A percentile compares a stretch with the other conserved stretches of the same genome.
phyloP scores from a whole-genome alignment of 805 yeast species.

The Wickerhamiella lipophila region DNA sequence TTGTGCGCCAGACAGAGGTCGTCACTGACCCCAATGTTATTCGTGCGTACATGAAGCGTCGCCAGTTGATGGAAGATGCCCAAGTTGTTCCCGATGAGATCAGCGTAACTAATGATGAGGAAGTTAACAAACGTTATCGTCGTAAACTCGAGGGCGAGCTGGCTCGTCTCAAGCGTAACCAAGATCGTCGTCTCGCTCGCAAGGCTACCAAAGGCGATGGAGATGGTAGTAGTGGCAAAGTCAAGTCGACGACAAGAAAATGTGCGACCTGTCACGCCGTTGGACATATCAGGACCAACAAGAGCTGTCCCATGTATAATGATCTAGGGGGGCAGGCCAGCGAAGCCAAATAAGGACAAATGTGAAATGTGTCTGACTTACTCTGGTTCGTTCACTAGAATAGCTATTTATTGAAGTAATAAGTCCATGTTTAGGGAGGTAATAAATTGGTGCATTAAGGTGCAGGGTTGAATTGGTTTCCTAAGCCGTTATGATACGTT shows the following conservation, averaged over 20 bases:
- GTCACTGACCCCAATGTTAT: conserved; percentile 79
- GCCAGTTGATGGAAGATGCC: conserved; percentile 50
- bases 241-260: conserved; percentile 60
- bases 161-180: conserved; percentile 68
- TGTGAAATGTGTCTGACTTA: too few relatives aligned
- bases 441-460: too few relatives aligned
- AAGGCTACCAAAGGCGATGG: conserved; percentile 40
- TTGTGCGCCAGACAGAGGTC: conserved; percentile 67
- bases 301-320: conserved; percentile 78
- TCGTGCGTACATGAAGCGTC: conserved; percentile 64
- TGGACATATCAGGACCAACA: conserved; percentile 89
- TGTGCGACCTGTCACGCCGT: conserved; percentile 93
- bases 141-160: conserved; percentile 70
- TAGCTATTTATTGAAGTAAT: not conserved
- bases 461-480: too few relatives aligned
- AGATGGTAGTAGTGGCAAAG: conserved; percentile 55
- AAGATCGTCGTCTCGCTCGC: conserved; percentile 50
- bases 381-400: not conserved
- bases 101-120: conserved; percentile 69
- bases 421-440: too few relatives aligned
- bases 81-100: conserved; percentile 62
- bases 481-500: too few relatives aligned
- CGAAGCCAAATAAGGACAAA: not conserved
- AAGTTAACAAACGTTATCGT: conserved; percentile 62
- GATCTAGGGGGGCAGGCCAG: conserved; percentile 27